phyloP scores from a whole-genome alignment of 345 rosid genomes.

The Erucastrum elatum region DNA sequence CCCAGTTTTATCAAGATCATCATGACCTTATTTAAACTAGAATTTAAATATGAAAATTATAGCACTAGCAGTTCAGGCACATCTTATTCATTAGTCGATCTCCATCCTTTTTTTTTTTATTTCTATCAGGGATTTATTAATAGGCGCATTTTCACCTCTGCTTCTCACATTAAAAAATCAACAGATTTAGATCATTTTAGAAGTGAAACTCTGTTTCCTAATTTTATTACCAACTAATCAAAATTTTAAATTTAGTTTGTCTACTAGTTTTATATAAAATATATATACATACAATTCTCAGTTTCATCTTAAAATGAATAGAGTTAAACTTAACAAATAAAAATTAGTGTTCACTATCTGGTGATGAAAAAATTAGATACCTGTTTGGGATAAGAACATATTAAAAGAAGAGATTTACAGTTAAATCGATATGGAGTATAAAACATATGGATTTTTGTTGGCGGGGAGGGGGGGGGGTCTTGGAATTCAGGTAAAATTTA shows the following conservation, averaged over 20 bases:
- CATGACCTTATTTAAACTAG: not conserved
- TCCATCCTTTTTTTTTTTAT: not conserved
- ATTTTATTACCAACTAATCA: not conserved
- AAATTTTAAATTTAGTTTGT: not conserved
- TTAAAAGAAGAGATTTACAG: not conserved
- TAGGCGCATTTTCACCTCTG: not conserved
- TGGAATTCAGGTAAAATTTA: not conserved
- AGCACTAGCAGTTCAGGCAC: not conserved
- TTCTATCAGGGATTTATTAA: not conserved
- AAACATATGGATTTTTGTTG: not conserved
- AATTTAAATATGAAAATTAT: too few species aligned
- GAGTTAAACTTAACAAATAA: not conserved
- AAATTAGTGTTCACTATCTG: not conserved
- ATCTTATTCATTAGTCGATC: not conserved
- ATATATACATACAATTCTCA: not conserved
- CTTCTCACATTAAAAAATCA: not conserved
- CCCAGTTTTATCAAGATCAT: not conserved
- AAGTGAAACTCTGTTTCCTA: not conserved
- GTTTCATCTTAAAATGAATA: not conserved
- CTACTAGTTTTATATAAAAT: not conserved
- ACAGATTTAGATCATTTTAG: not conserved
- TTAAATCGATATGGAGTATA: not conserved
- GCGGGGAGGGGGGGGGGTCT: not conserved
- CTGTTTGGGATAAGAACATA: not conserved
- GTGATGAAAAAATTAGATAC: not conserved